Evolutionary conservation across 2,329 filamentous ascomycete species (phyloP).

Genomic region (Fusarium heterosporum): DNA sequence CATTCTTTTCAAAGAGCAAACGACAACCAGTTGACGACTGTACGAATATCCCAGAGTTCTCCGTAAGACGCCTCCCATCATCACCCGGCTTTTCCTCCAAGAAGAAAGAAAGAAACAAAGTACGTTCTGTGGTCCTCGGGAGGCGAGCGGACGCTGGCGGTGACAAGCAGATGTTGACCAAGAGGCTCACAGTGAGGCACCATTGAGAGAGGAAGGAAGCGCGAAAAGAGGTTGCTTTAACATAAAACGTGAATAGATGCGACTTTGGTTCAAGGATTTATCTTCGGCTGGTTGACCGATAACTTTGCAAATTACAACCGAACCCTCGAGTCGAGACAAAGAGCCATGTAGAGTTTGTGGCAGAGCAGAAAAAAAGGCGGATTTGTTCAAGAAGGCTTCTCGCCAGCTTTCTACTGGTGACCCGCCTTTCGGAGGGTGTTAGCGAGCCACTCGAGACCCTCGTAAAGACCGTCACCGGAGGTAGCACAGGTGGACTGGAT

Average conservation of each 20-base stretch:
- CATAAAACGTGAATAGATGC: conserved; percentile 47
- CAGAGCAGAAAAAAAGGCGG: conserved; percentile 53
- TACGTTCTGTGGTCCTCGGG: conserved; percentile 44
- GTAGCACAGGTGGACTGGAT: conserved; percentile 99
- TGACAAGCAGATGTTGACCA: conserved; percentile 41
- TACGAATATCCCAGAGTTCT: conserved; percentile 48
- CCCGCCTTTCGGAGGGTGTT: conserved; percentile 83
- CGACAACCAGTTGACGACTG: conserved; percentile 46
- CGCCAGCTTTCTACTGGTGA: conserved; percentile 65
- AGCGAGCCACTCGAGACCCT: conserved; percentile 95
- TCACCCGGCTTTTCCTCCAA: conserved; percentile 48
- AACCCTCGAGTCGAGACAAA: conserved; percentile 60
- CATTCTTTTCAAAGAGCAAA: conserved; percentile 49
- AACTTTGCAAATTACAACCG: conserved; percentile 70
- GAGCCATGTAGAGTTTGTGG: conserved; percentile 57
- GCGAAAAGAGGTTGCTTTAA: conserved; percentile 43
- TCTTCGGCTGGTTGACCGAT: conserved; percentile 68
- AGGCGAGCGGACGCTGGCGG: conserved; percentile 39
- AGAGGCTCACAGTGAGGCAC: conserved; percentile 49
- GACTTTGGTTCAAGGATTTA: conserved; percentile 56
- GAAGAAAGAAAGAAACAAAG: conserved; percentile 47
- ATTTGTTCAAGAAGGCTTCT: conserved; percentile 51
- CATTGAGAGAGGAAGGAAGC: conserved; percentile 45
- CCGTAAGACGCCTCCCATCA: conserved; percentile 49
- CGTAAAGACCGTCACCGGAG: conserved; percentile 98